phyloP scores from a whole-genome alignment of 768 basidiomycete genomes.

The Lentinula sp. region DNA sequence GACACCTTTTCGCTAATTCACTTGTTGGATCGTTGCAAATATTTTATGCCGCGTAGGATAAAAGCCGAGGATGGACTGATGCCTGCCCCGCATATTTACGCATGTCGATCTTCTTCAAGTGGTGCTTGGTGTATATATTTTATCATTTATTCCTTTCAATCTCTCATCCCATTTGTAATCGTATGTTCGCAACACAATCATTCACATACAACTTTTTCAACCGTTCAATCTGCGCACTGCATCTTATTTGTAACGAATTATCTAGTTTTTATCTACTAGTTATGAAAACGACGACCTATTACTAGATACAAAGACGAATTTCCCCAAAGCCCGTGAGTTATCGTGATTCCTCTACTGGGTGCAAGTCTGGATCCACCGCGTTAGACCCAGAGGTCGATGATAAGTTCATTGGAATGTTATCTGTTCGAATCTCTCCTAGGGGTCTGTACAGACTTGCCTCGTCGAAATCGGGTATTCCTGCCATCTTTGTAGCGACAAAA shows the following conservation, averaged over 20 bases:
- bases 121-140: conserved; percentile 3
- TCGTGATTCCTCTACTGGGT: no score
- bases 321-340: no score
- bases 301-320: no score
- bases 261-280: neutral
- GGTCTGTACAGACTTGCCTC: neutral
- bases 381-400: no score
- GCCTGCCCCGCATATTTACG: neutral
- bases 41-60: neutral
- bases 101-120: neutral
- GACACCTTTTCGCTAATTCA: neutral
- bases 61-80: neutral
- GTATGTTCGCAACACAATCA: neutral
- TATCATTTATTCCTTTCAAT: conserved; percentile 1
- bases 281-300: neutral
- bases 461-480: neutral
- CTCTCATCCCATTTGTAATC: neutral
- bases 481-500: neutral
- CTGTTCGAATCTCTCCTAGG: neutral
- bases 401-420: no score
- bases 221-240: neutral
- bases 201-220: neutral
- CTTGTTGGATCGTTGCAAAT: neutral
- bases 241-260: neutral
- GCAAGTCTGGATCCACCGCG: no score